These are phyloP conservation scores for Neocucurbitaria cava DNA, from an alignment of 2,329 filamentous ascomycete genomes.

Conservation along the genomic window DNA sequence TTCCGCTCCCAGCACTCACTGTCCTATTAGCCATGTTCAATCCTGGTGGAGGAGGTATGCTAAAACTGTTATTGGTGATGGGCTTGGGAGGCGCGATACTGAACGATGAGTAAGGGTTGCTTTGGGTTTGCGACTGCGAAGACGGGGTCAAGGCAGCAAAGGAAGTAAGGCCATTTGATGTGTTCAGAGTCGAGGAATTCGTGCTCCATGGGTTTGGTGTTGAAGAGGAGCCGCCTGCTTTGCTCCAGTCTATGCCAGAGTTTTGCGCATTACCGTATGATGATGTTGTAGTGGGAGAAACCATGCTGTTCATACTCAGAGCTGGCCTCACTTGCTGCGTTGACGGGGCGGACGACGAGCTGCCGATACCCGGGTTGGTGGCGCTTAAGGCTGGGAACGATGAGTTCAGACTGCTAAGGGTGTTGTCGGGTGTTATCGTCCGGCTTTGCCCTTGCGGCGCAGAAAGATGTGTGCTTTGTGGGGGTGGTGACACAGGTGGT, in stretches of 20 bases:
- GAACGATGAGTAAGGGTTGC: slow-evolving; percentile 44
- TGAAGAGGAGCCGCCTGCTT: slow-evolving; percentile 26
- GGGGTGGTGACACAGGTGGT: slow-evolving; percentile 46
- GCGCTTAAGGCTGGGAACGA: slow-evolving; percentile 46
- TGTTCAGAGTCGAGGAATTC: slow-evolving; percentile 17
- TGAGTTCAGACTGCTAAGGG: slow-evolving; percentile 49
- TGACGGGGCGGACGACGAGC: slow-evolving; percentile 44
- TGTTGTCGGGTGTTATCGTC: slow-evolving; percentile 61
- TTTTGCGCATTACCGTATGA: slow-evolving; percentile 29
- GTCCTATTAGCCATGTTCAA: slow-evolving; percentile 20
- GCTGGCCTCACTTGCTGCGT: slow-evolving; percentile 48
- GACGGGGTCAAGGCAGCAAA: slow-evolving; percentile 62
- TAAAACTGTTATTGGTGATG: slow-evolving; percentile 22
- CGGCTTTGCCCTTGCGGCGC: slow-evolving; percentile 44
- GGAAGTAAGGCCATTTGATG: slow-evolving; percentile 42
- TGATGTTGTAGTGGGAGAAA: slow-evolving; percentile 32
- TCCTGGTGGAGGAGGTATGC: slow-evolving; percentile 38
- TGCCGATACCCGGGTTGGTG: slow-evolving; percentile 43
- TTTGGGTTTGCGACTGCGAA: slow-evolving; percentile 25
- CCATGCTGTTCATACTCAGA: slow-evolving; percentile 44
- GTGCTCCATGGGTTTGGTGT: slow-evolving; percentile 35
- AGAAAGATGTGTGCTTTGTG: slow-evolving; percentile 28
- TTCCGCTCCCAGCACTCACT: slow-evolving; percentile 31
- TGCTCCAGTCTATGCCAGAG: slow-evolving; percentile 40
- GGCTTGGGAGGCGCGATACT: slow-evolving; percentile 48